Conservation (phyloP, 805 yeast species). For the Candida sakaeoensis region DNA sequence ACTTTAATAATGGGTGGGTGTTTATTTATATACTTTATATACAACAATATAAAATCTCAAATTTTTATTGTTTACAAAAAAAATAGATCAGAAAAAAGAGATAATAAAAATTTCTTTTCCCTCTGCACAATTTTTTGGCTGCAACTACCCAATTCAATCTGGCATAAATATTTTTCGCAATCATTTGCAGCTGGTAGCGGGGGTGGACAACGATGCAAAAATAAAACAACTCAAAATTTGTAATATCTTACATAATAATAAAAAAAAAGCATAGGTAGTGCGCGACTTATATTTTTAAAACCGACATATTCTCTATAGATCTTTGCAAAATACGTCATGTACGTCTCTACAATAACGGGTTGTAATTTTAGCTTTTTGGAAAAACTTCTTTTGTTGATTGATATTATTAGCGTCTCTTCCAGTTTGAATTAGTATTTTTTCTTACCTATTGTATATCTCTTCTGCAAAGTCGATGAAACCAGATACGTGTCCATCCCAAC, state of each 20-base stretch:
- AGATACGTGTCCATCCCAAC: neutral
- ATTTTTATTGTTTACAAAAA: no score
- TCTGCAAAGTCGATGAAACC: neutral
- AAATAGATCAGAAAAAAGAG: no score
- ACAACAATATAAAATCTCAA: no score
- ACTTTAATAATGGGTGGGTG: neutral
- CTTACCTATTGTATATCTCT: neutral
- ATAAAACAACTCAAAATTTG: neutral
- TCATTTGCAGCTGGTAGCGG: constrained; percentile 1
- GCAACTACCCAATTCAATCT: neutral
- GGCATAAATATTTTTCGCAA: neutral
- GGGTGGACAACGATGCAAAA: no score
- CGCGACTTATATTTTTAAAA: no score
- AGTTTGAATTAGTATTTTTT: neutral
- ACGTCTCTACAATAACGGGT: no score
- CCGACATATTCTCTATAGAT: neutral
- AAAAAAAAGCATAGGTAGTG: no score
- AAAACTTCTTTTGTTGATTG: no score
- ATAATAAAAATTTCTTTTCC: neutral
- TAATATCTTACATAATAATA: neutral
- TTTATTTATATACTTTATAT: neutral
- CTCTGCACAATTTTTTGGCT: neutral
- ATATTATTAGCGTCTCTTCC: neutral
- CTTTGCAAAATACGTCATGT: neutral
- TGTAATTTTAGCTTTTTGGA: no score